A percentile compares a stretch with the other conserved stretches of the same genome.
Evolutionary conservation across 164 flowering plant species (phyloP).

Genomic region (Kalanchoe fedtschenkoi): DNA sequence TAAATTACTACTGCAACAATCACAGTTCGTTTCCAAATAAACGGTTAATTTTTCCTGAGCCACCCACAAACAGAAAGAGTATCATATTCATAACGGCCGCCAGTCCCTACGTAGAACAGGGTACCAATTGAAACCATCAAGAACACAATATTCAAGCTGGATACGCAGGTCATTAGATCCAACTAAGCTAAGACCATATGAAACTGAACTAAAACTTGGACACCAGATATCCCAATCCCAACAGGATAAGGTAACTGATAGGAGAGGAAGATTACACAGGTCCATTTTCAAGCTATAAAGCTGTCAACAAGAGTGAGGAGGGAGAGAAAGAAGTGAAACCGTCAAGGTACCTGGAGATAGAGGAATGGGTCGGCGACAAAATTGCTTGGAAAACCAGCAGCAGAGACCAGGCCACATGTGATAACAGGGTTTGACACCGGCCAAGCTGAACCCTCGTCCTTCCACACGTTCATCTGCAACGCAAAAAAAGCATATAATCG

Average conservation of each 20-base stretch:
- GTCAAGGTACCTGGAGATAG: slow-evolving; percentile 42
- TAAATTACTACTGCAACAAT: not conserved
- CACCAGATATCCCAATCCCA: not conserved
- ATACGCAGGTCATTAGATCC: not conserved
- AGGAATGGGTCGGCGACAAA: slow-evolving; percentile 90
- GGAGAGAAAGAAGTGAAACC: not conserved
- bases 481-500: not conserved
- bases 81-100: not conserved
- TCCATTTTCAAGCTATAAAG: not conserved
- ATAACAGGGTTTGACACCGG: slow-evolving; percentile 62
- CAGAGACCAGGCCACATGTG: slow-evolving; percentile 35
- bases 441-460: slow-evolving; percentile 67
- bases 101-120: not conserved
- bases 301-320: not conserved
- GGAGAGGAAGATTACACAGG: not conserved
- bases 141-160: not conserved
- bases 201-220: not conserved
- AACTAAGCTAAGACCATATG: not conserved
- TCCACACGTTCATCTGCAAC: slow-evolving; percentile 50
- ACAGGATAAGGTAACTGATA: too few relatives aligned
- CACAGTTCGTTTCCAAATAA: not conserved
- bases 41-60: not conserved
- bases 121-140: not conserved
- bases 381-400: slow-evolving; percentile 48
- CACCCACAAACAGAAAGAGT: not conserved